Conservation (phyloP, 176 grass and related monocot species). For the Otatea glauca region DNA sequence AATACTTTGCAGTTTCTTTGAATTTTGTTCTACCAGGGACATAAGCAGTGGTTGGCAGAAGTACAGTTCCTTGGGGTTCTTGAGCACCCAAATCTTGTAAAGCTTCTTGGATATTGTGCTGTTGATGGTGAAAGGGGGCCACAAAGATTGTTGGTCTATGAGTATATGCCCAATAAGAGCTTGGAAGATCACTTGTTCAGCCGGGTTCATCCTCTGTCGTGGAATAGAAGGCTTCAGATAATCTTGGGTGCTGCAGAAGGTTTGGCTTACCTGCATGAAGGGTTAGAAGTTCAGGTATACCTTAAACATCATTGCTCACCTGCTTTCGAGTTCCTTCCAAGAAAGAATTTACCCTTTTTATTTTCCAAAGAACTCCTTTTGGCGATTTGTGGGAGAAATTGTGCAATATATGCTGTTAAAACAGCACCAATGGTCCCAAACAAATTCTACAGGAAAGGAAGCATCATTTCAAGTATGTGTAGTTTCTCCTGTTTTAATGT, state of each 20-base stretch:
- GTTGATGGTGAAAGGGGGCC: slow-evolving; percentile 71
- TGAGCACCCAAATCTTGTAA: slow-evolving; percentile 96
- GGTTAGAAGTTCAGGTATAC: slow-evolving; percentile 80
- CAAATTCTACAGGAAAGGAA: background rate
- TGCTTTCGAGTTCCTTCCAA: background rate
- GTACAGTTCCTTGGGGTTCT: slow-evolving; percentile 94
- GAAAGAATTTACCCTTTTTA: background rate
- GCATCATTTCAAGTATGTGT: background rate
- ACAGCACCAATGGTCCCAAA: background rate
- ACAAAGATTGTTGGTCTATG: slow-evolving; percentile 84
- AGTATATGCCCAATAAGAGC: slow-evolving; percentile 93
- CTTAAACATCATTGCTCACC: slow-evolving; percentile 1
- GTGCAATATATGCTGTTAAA: background rate
- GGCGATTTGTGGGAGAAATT: background rate
- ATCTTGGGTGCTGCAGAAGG: slow-evolving; percentile 89
- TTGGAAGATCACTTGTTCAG: slow-evolving; percentile 93
- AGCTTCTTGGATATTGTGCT: slow-evolving; percentile 86
- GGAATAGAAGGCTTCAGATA: slow-evolving; percentile 84
- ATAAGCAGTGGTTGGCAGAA: slow-evolving; percentile 97
- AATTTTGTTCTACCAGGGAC: slow-evolving; percentile 59
- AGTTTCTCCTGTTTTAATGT: background rate
- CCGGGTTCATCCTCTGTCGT: slow-evolving; percentile 59
- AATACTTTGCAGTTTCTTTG: slow-evolving; percentile 23
- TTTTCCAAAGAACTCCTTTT: background rate
- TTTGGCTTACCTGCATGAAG: slow-evolving; percentile 83